Base-by-base conservation (phyloP, 139 green algal species). In the Chlorella vulgaris region DNA sequence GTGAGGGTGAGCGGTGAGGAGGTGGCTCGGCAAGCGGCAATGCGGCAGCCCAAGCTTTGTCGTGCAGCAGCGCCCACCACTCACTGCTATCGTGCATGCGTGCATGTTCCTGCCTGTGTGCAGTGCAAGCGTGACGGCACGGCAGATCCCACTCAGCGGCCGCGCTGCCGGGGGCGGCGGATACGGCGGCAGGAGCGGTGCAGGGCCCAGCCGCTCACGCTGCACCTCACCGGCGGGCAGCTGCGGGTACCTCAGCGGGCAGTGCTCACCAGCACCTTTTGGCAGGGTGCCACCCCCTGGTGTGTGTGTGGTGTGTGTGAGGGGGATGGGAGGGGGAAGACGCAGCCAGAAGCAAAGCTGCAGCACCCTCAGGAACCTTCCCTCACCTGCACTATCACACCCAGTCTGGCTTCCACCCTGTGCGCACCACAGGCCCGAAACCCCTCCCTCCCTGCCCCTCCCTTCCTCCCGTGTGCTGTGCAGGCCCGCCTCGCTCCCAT, bases 201-300 rank as follows among this genome's bases (percentile, higher is more conserved):
- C 10, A 4, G 26, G 24, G 53, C 47, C 47, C 47, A 15, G 13
- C 47, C 15, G 15, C 33, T 69, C 66, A 3, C 47, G 77, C 0
- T 47, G 77, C 47, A 15, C 42, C 10, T 83, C 77, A 21, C 77
- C 66, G 1, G 77, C 47, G 26, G 77, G 65, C 15, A 61, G 38
- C 35, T 43, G n/a, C n/a, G n/a, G 77, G 4, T 65, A 66, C 68
- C 63, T 50, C 66, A 86, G 80, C 42, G 47, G 84, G 28, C 66
- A 61, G 19, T 29, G 7, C 22, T 80, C 82, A 4, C 78, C 69
- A n/a, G 82, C 73, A 33, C 40, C 63, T 24, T 71, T 70, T 35
- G 31, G 76, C 21, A 69, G 63, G 10, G 76, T 58, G 39, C 74
- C 60, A 21, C 60, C 61, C 39, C 74, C 74, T 39, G 83, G 76